Percentiles rank a stretch among this genome's conserved stretches.
Evolutionary conservation across 768 basidiomycete species (phyloP).

Genomic region (Lentinula guzmanii): DNA sequence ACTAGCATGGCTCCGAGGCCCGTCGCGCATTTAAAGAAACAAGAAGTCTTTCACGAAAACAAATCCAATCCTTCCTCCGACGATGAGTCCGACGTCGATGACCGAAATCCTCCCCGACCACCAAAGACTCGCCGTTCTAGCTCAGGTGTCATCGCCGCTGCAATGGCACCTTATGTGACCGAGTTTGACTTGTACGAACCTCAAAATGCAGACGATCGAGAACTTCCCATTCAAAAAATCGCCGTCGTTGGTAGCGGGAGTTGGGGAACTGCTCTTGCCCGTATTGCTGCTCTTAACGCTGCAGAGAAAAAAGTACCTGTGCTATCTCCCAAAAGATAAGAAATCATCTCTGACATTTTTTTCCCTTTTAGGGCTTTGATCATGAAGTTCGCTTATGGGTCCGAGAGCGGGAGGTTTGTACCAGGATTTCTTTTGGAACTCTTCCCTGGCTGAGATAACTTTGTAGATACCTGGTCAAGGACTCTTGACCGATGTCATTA

Average conservation of each 20-base stretch:
- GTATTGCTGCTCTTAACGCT: conserved; percentile 7
- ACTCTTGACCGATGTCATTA: conserved; percentile 8
- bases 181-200: conserved; percentile 12
- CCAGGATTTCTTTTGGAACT: background rate
- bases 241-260: conserved; percentile 10
- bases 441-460: background rate
- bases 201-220: conserved; percentile 1
- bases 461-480: conserved; percentile 9
- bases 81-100: conserved; percentile 9
- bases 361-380: conserved; percentile 3
- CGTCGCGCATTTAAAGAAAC: background rate
- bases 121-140: conserved; percentile 8
- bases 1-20: conserved; percentile 7
- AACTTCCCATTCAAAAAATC: conserved; percentile 7
- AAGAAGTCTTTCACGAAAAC: background rate
- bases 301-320: background rate
- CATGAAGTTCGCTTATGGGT: conserved; percentile 13
- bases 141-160: conserved; percentile 6
- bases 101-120: background rate
- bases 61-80: background rate
- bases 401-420: conserved; percentile 11
- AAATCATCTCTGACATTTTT: background rate
- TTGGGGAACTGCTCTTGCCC: conserved; percentile 11
- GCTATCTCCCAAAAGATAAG: background rate
- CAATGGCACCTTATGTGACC: conserved; percentile 11